Evolutionary conservation across 2,329 filamentous ascomycete species (phyloP).

Genomic region (Calonectria montana): DNA sequence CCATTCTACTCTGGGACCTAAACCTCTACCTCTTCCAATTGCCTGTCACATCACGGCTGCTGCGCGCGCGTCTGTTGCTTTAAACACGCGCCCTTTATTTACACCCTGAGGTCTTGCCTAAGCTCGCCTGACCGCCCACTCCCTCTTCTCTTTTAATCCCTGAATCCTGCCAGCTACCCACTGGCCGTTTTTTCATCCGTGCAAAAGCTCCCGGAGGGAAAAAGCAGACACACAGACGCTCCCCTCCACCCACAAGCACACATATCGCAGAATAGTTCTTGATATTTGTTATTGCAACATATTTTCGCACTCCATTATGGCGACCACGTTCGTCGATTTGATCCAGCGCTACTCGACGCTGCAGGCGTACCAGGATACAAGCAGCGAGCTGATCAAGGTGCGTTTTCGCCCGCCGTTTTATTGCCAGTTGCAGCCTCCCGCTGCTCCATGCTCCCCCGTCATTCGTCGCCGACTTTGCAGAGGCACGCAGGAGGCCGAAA

Average conservation of each 20-base stretch:
- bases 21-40: slow-evolving; percentile 12
- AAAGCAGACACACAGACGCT: slow-evolving; percentile 12
- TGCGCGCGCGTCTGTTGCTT: neutral
- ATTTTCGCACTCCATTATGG: slow-evolving; percentile 34
- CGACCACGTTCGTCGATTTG: slow-evolving; percentile 56
- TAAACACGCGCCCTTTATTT: slow-evolving; percentile 6
- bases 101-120: neutral
- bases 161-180: neutral
- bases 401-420: slow-evolving; percentile 27
- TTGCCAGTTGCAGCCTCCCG: neutral
- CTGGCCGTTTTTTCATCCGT: slow-evolving; percentile 1
- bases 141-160: neutral
- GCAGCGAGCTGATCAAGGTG: slow-evolving; percentile 61
- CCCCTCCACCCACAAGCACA: slow-evolving; percentile 3
- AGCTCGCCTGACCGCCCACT: neutral
- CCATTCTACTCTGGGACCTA: slow-evolving; percentile 2
- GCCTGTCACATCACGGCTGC: neutral
- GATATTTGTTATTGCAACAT: neutral
- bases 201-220: slow-evolving; percentile 6
- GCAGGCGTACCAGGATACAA: slow-evolving; percentile 53
- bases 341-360: slow-evolving; percentile 59
- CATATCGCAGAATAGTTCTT: slow-evolving; percentile 2
- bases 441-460: slow-evolving; percentile 6
- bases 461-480: neutral
- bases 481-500: neutral